Percentiles rank a stretch among this genome's conserved stretches.
Conservation (phyloP, 1,284 basidiomycete genomes). For the Wallemia ichthyophaga region DNA sequence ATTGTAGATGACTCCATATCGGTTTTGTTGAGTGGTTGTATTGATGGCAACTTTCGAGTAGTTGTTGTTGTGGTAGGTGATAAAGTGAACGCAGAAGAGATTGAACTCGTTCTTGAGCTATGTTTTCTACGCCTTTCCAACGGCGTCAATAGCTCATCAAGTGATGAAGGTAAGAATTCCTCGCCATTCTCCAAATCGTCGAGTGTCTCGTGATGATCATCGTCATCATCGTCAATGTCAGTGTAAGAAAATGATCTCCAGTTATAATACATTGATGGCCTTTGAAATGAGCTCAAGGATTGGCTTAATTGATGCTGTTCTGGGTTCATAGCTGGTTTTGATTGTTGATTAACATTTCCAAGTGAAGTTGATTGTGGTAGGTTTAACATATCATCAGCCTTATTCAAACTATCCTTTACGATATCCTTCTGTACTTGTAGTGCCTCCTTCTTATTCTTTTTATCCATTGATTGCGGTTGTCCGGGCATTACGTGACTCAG, state of each 20-base stretch:
- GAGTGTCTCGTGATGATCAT: background rate
- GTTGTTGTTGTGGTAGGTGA: background rate
- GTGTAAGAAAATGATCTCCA: background rate
- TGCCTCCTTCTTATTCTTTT: background rate
- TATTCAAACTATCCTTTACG: background rate
- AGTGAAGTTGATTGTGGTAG: background rate
- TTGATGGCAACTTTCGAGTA: background rate
- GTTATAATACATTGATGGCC: background rate
- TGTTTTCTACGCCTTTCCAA: background rate
- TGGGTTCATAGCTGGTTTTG: background rate
- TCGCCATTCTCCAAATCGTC: background rate
- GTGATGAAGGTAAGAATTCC: background rate
- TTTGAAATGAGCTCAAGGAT: background rate
- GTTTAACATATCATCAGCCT: background rate
- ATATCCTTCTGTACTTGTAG: background rate
- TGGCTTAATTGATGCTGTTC: background rate
- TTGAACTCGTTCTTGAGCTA: background rate
- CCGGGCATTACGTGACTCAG: background rate
- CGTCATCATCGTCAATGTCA: background rate
- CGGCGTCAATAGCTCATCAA: background rate
- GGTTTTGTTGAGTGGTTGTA: background rate
- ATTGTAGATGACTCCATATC: background rate
- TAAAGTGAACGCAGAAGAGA: background rate
- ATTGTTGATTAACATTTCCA: background rate
- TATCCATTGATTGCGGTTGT: background rate